Evolutionary conservation across 1,284 basidiomycete genomes (phyloP).

Genomic region (Hypsizygus ulmarius): DNA sequence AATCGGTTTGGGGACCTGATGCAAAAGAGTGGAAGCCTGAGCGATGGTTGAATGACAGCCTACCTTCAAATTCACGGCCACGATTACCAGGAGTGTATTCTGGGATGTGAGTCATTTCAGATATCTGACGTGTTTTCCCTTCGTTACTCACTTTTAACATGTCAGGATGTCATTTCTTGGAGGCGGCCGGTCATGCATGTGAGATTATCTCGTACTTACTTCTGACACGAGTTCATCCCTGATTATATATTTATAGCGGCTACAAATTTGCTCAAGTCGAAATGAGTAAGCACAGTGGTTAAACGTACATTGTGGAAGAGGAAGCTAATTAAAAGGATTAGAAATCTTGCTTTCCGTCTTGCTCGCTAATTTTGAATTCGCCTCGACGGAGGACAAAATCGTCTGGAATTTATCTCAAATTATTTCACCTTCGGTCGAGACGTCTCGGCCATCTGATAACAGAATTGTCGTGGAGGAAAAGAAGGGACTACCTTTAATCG

Average conservation of each 20-base stretch:
- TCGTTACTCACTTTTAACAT: background rate
- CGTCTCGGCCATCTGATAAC: conserved; percentile 5
- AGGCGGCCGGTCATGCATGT: conserved; percentile 40
- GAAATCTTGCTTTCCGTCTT: conserved; percentile 38
- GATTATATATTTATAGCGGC: conserved; percentile 26
- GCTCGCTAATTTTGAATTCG: conserved; percentile 32
- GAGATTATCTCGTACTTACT: conserved; percentile 18
- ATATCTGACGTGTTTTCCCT: background rate
- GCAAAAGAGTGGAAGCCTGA: conserved; percentile 42
- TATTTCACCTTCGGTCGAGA: conserved; percentile 37
- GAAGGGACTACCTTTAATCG: conserved; percentile 35
- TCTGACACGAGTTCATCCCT: conserved; percentile 1
- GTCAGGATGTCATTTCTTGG: conserved; percentile 40
- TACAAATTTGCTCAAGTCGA: conserved; percentile 40
- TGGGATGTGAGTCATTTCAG: conserved; percentile 34
- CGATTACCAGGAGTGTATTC: conserved; percentile 38
- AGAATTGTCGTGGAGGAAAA: conserved; percentile 24
- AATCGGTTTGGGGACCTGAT: conserved; percentile 40
- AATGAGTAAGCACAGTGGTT: conserved; percentile 33
- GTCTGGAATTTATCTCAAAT: conserved; percentile 45
- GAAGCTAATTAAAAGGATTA: too few relatives aligned
- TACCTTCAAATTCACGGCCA: conserved; percentile 6
- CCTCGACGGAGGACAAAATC: conserved; percentile 31
- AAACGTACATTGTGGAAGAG: background rate
- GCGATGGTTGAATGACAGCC: conserved; percentile 30